phyloP scores from a whole-genome alignment of 768 basidiomycete genomes.

The Cyathus striatus region DNA sequence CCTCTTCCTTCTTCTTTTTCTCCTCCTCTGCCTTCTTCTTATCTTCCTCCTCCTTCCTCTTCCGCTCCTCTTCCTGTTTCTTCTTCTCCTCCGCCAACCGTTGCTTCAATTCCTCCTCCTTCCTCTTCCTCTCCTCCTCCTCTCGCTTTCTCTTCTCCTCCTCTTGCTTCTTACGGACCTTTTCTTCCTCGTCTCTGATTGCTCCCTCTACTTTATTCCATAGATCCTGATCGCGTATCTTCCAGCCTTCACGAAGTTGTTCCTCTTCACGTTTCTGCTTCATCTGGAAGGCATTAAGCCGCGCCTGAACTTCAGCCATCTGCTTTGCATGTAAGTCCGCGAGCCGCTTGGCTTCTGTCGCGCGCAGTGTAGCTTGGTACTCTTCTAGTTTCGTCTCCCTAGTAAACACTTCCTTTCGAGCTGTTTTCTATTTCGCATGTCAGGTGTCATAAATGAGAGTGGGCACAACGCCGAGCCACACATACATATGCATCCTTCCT shows the following conservation, averaged over 20 bases:
- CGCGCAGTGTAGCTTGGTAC: constrained; percentile 40
- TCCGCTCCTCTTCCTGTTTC: constrained; percentile 26
- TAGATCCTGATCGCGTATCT: constrained; percentile 45
- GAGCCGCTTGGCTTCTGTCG: constrained; percentile 26
- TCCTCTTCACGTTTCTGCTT: constrained; percentile 43
- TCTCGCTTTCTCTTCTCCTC: constrained; percentile 34
- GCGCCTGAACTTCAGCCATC: constrained; percentile 41
- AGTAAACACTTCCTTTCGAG: constrained; percentile 34
- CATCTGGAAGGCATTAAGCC: constrained; percentile 37
- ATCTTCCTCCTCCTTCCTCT: constrained; percentile 29
- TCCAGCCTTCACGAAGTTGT: constrained; percentile 38
- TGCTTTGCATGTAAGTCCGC: constrained; percentile 42
- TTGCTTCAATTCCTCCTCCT: constrained; percentile 31
- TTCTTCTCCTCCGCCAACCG: constrained; percentile 28
- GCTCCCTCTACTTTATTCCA: constrained; percentile 58
- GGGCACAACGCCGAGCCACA: too few species aligned
- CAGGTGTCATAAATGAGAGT: too few species aligned
- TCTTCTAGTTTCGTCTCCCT: constrained; percentile 26
- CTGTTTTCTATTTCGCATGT: constrained; percentile 43
- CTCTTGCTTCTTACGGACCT: constrained; percentile 40
- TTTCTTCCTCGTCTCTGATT: constrained; percentile 63
- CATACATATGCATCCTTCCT: constrained; percentile 48
- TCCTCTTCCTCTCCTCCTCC: constrained; percentile 33
- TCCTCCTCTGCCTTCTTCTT: constrained; percentile 30
- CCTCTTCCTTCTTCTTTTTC: constrained; percentile 22